Base-by-base conservation (phyloP, 2,329 filamentous ascomycete genomes). In the Fusarium albidum region DNA sequence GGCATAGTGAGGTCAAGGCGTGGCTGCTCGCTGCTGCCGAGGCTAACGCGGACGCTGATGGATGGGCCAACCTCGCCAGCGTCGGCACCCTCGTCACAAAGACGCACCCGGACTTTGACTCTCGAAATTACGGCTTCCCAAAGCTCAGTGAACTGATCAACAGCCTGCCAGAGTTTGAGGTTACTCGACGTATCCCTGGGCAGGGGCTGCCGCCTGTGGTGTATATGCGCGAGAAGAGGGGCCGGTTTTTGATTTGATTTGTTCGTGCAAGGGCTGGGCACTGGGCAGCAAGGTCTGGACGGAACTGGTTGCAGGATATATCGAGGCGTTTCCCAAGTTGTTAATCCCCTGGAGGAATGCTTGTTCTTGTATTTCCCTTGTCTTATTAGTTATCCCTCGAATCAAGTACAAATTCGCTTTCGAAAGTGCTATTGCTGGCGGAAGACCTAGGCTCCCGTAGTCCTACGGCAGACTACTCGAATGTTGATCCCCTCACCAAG, bases 31-130 rank as follows among this genome's bases (percentile, higher is more conserved):
- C 21, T 3, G 65, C 70, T 1, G 41, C 69, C 1, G 52, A 64
- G 8, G 59, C 49, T 1, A 47, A 43, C 1, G 64, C 64, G 0
- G 63, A 64, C 3, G 62, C 65, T 1, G 66, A 68, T 0, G 71
- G 69, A 0, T 71, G 68, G 65, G 67, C 69, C 5, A 41, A 49
- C 3, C 69, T 73, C 3, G 60, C 63, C 5, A 18, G 43, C 0
- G 62, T 73, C 2, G 71, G 71, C 4, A 0, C 1, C 2, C 53
- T 70, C 6, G 58, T 73, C 13, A 61, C 21, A 7, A 65, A 65
- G 45, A 55, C 53, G 47, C 55, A 68, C 10, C 64, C 71, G 0
- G 69, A 72, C 8, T 73, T 73, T 18, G 70, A 71, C 27, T 12
- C 59, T 7, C 63, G 69, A 2, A 71, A 42, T 1, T 73, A 67